Evolutionary conservation across 495 filamentous ascomycete genomes (phyloP), one percentile per base, ranked within the genome.

Genomic region (Podospora tetraspora): DNA sequence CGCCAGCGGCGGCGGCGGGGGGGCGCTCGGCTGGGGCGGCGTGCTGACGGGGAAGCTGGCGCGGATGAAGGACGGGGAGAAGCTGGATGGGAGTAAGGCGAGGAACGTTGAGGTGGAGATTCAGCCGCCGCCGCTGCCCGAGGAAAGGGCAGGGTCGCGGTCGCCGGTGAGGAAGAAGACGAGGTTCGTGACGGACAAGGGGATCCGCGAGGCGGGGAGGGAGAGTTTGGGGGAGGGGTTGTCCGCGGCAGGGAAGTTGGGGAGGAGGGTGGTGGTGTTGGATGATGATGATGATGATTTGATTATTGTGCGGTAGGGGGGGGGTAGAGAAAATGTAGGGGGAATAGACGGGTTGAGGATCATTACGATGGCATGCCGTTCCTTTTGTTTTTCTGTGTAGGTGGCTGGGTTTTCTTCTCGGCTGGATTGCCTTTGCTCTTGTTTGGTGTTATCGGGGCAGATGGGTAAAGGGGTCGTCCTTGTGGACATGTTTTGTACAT

Each of bases 131-230:
- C 12, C 24, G n/a, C 30, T n/a, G 59, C 16, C 34, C 4, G 34
- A 43, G 34, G 34, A 19, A 5, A 43, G 34, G 58, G 70, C 71
- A 62, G 69, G 67, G 27, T 70, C 72, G 4, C 70, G 71, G 52
- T 78, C 81, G 75, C 84, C 86, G 5, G 83, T 86, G 13, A 81
- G 83, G 71, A 94, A 95, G 78, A 95, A 93, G 81, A 95, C 91
- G 16, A 81, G 92, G 21, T 95, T 96, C 73, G 85, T 92, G 56
- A 94, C 88, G 32, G 85, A 87, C 27, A 90, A 88, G 75, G 91
- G 91, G 0, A 92, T 92, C 67, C 85, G 86, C 72, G 90, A 91
- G 75, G 90, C 91, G 0, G 91, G 90, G 3, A 83, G 90, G 68
- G 91, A 93, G 69, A 92, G 91, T 73, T 69, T 92, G 4, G 90